These are phyloP conservation scores for Cryphonectria carpinicola DNA, from an alignment of 2,329 filamentous ascomycete genomes.

Conservation along the genomic window DNA sequence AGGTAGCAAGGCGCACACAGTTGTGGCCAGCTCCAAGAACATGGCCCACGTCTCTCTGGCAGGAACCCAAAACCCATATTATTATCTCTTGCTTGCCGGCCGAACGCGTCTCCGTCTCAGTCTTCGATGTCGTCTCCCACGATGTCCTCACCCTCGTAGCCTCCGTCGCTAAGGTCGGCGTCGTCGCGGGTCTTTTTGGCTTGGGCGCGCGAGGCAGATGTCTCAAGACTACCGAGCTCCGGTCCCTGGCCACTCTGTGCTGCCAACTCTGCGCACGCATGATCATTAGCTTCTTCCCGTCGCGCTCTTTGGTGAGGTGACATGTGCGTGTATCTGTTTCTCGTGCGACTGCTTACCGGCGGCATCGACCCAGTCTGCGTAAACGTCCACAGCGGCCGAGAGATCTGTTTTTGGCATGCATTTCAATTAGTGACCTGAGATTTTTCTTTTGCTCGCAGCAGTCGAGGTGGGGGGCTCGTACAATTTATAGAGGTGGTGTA, in stretches of 20 bases:
- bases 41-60: constrained; percentile 7
- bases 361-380: constrained; percentile 97
- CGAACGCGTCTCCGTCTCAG: constrained; percentile 39
- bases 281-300: background rate
- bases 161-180: constrained; percentile 52
- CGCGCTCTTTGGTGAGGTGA: background rate
- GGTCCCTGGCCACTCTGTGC: constrained; percentile 20
- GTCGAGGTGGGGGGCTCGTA: constrained; percentile 45
- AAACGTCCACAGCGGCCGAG: constrained; percentile 90
- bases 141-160: constrained; percentile 59
- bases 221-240: constrained; percentile 18
- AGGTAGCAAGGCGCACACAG: constrained; percentile 9
- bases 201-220: constrained; percentile 6
- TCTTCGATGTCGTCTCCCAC: constrained; percentile 61
- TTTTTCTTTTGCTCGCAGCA: background rate
- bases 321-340: background rate
- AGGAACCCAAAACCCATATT: background rate
- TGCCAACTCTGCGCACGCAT: constrained; percentile 7
- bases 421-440: background rate
- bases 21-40: constrained; percentile 18
- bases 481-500: constrained; percentile 95
- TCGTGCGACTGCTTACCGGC: constrained; percentile 49
- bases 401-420: constrained; percentile 62
- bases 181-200: constrained; percentile 32
- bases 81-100: background rate